A percentile compares a stretch with the other conserved stretches of the same genome.
Evolutionary conservation across 2,329 filamentous ascomycete genomes (phyloP).

Genomic region (Trichoderma oligosporum): DNA sequence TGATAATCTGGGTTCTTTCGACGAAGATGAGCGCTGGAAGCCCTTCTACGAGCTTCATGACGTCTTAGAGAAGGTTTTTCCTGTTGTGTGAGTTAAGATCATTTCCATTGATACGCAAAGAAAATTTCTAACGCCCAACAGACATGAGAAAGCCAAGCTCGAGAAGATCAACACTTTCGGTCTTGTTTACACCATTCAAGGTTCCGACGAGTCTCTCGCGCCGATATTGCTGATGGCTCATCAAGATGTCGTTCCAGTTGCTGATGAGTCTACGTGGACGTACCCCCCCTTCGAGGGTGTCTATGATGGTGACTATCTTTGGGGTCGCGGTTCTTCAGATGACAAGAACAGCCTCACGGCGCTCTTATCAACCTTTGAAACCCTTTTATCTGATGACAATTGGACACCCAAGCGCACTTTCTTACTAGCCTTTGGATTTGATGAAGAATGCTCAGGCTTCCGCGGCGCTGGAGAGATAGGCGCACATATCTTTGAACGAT

Average conservation of each 20-base stretch:
- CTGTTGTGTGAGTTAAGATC: constrained; percentile 40
- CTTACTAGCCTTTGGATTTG: constrained; percentile 60
- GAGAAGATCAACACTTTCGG: constrained; percentile 61
- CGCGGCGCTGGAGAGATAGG: constrained; percentile 54
- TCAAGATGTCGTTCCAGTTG: constrained; percentile 44
- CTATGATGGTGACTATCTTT: constrained; percentile 42
- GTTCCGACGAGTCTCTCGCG: constrained; percentile 47
- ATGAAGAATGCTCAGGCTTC: constrained; percentile 58
- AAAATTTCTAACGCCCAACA: constrained; percentile 21
- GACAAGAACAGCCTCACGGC: constrained; percentile 44
- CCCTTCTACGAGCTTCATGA: constrained; percentile 49
- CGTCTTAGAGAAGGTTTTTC: constrained; percentile 48
- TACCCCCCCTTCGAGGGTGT: constrained; percentile 42
- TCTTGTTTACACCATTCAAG: constrained; percentile 56
- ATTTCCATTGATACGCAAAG: background rate
- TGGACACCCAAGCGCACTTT: constrained; percentile 55
- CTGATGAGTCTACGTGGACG: constrained; percentile 44
- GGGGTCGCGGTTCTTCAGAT: constrained; percentile 42
- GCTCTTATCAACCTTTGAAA: constrained; percentile 42
- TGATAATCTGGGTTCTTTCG: constrained; percentile 53
- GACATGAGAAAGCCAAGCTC: constrained; percentile 40
- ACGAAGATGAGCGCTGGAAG: constrained; percentile 53
- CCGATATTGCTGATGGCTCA: constrained; percentile 42
- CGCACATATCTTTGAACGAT: constrained; percentile 46
- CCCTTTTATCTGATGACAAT: constrained; percentile 44